Base-by-base conservation (phyloP, 139 green algal genomes). In the Dunaliella sp. region DNA sequence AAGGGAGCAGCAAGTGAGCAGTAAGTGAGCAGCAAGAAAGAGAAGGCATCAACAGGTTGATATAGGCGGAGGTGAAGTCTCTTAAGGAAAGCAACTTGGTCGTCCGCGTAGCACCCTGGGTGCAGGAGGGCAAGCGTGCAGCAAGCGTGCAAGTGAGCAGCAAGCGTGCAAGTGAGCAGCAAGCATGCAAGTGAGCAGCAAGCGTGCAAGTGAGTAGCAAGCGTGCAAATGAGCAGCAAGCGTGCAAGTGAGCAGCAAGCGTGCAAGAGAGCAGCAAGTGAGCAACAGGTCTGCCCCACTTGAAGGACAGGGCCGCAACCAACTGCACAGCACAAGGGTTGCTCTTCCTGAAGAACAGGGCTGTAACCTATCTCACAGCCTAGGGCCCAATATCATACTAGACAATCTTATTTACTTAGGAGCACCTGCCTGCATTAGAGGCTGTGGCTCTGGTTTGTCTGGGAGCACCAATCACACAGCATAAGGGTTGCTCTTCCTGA, bases 61-160 rank as follows among this genome's bases (percentile, higher is more conserved):
- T n/a, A 31, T 33, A 3, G 2, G 33, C 31, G 33, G 25, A 28
- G 2, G 22, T 82, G 7, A 3, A 21, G 31, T n/a, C 3, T n/a
- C n/a, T 38, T n/a, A 80, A 22, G 22, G 26, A 80, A 7, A 33
- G 74, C 74, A 7, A 74, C 72, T 88, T 96, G 91, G 85, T 95
- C 90, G 0, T 58, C 84, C 0, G 95, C 94, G 86, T 96, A 98
- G 35, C 84, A 77, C 58, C 80, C 79, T 96, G 35, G 72, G 96
- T 93, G 37, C 90, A 37, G 24, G 83, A 48, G 89, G 93, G 34
- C 86, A 82, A 2, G 1, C n/a, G 33, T 1, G 0, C 35, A 3
- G 1, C 36, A 32, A 38, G 7, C 25, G 31, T 25, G 2, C 33
- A 57, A 26, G 48, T 65, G 48, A 26, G 48, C 16, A 65, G 16